phyloP scores from a whole-genome alignment of 345 rosid genomes.

The Pistacia atlantica region DNA sequence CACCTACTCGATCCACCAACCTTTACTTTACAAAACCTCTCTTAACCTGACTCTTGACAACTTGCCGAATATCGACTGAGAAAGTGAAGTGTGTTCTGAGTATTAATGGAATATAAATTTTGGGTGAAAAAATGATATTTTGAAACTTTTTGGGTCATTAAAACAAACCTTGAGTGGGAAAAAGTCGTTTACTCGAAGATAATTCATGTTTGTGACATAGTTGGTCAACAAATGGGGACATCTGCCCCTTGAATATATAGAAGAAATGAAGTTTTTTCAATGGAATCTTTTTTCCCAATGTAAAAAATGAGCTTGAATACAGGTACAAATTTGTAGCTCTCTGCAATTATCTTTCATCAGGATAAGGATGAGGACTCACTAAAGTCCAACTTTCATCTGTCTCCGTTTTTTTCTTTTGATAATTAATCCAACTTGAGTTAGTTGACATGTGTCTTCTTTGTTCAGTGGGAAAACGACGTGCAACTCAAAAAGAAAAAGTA shows the following conservation, averaged over 20 bases:
- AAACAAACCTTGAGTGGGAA: too few species aligned
- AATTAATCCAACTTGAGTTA: neutral
- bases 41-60: too few species aligned
- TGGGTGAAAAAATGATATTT: too few species aligned
- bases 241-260: neutral
- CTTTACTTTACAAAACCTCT: too few species aligned
- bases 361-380: conserved; percentile 16
- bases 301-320: neutral
- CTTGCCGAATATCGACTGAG: too few species aligned
- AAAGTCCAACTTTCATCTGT: conserved; percentile 4
- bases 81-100: too few species aligned
- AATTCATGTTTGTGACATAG: too few species aligned
- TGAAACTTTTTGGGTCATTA: too few species aligned
- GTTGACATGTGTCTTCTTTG: neutral
- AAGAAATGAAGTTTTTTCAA: neutral
- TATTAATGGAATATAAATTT: too few species aligned
- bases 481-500: neutral
- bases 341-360: neutral
- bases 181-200: too few species aligned
- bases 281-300: neutral
- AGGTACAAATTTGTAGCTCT: neutral
- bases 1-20: too few species aligned
- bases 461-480: neutral
- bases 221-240: neutral
- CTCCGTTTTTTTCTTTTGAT: neutral